Conservation (phyloP, 805 yeast genomes). For the Sungouiella thailandica region DNA sequence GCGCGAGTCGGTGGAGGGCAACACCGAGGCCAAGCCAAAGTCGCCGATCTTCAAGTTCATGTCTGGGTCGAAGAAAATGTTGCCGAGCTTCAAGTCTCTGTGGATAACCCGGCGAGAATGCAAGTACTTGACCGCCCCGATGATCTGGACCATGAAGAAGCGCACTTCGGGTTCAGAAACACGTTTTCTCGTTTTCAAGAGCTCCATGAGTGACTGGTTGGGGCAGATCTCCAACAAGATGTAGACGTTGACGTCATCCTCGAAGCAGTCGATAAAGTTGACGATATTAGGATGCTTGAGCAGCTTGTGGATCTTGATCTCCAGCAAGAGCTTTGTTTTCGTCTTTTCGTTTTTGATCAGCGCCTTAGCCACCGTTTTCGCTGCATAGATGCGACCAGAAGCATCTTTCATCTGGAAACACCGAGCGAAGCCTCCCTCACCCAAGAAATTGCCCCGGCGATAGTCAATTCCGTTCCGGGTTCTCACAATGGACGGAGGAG, state of each 20-base stretch:
- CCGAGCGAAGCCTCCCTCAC: slow-evolving; percentile 99
- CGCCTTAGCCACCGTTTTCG: slow-evolving; percentile 95
- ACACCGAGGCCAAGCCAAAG: slow-evolving; percentile 96
- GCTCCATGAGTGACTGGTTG: slow-evolving; percentile 89
- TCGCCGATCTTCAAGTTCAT: slow-evolving; percentile 97
- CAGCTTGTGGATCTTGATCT: slow-evolving; percentile 89
- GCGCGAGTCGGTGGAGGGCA: slow-evolving; percentile 62
- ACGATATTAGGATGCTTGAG: slow-evolving; percentile 88
- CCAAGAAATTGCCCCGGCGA: slow-evolving; percentile 84
- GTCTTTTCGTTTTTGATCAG: slow-evolving; percentile 90
- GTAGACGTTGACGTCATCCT: slow-evolving; percentile 91
- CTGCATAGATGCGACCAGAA: slow-evolving; percentile 83
- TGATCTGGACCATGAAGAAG: slow-evolving; percentile 81
- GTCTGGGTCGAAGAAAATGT: slow-evolving; percentile 86
- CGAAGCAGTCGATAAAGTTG: slow-evolving; percentile 92
- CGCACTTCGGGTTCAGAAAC: slow-evolving; percentile 90
- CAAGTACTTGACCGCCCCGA: slow-evolving; percentile 91
- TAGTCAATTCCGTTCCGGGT: slow-evolving; percentile 84
- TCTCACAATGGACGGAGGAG: slow-evolving; percentile 92
- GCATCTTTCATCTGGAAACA: slow-evolving; percentile 96
- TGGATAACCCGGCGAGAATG: slow-evolving; percentile 91
- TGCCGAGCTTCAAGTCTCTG: slow-evolving; percentile 93
- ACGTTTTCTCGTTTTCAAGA: slow-evolving; percentile 77
- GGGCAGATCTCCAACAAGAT: slow-evolving; percentile 92
- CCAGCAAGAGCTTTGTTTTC: slow-evolving; percentile 78